phyloP scores from a whole-genome alignment of 2,329 filamentous ascomycete genomes.

The Emergomyces pasteurianus region DNA sequence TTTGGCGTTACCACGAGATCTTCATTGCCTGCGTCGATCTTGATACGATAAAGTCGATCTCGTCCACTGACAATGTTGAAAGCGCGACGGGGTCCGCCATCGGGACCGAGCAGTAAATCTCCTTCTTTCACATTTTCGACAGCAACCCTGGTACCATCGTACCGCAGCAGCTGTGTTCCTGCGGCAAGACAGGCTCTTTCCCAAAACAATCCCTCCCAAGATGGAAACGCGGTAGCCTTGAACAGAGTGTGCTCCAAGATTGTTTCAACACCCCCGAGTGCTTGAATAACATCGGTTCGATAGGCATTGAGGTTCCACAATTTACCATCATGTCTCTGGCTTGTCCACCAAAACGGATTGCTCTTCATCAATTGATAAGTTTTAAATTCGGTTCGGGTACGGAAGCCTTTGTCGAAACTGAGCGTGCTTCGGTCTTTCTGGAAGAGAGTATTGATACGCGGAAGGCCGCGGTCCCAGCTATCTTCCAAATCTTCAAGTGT shows the following conservation, averaged over 20 bases:
- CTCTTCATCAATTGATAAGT: slow-evolving; percentile 98
- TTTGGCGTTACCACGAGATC: slow-evolving; percentile 40
- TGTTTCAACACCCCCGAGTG: slow-evolving; percentile 89
- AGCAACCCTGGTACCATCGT: slow-evolving; percentile 33
- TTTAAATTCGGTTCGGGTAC: slow-evolving; percentile 91
- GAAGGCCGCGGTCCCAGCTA: slow-evolving; percentile 94
- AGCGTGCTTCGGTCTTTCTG: slow-evolving; percentile 96
- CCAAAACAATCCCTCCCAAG: slow-evolving; percentile 95
- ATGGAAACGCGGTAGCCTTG: slow-evolving; percentile 92
- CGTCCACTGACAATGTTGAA: slow-evolving; percentile 40
- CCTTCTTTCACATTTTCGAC: slow-evolving; percentile 41
- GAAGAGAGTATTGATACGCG: slow-evolving; percentile 96
- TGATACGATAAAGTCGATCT: slow-evolving; percentile 40
- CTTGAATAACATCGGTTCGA: slow-evolving; percentile 92
- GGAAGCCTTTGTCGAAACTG: slow-evolving; percentile 97
- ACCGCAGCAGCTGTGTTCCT: slow-evolving; percentile 34
- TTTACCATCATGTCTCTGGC: slow-evolving; percentile 91
- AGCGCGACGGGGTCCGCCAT: slow-evolving; percentile 36
- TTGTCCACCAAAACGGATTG: slow-evolving; percentile 99
- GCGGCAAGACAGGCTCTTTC: slow-evolving; percentile 48
- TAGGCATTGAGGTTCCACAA: slow-evolving; percentile 96
- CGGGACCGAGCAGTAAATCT: slow-evolving; percentile 39
- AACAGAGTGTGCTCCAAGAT: slow-evolving; percentile 95
- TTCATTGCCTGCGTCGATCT: slow-evolving; percentile 30
- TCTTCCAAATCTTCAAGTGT: slow-evolving; percentile 95